phyloP scores from a whole-genome alignment of 2,329 filamentous ascomycete species.

The Moelleriella libera region DNA sequence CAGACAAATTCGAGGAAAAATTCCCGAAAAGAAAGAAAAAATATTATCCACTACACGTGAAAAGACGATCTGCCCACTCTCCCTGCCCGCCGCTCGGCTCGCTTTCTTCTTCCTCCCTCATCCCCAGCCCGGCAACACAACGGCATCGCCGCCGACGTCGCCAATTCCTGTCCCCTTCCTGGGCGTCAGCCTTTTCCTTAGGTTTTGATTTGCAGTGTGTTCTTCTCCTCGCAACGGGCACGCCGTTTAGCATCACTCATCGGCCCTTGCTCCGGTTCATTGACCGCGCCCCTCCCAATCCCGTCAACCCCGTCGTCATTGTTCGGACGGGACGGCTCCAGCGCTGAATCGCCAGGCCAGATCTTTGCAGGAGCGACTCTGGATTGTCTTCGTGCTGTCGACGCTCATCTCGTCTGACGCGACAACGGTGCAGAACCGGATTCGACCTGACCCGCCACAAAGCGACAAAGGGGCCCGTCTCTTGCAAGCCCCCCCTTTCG shows the following conservation, averaged over 20 bases:
- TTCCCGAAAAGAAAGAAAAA: slow-evolving; percentile 7
- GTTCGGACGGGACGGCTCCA: not conserved
- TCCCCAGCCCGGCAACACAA: slow-evolving; percentile 13
- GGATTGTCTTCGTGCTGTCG: too few species aligned
- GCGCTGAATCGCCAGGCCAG: too few species aligned
- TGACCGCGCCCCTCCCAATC: not conserved
- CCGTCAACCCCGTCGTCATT: not conserved
- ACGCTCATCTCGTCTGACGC: too few species aligned
- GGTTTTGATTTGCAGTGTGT: too few species aligned
- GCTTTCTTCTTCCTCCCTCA: slow-evolving; percentile 8
- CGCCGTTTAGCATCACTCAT: too few species aligned
- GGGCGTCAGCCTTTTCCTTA: not conserved
- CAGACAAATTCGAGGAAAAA: not conserved
- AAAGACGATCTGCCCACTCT: slow-evolving; percentile 9
- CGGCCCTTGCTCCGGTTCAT: not conserved
- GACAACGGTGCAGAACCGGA: too few species aligned
- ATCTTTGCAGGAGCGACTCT: too few species aligned
- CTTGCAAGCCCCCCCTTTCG: too few species aligned
- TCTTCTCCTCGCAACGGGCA: too few species aligned
- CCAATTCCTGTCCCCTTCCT: slow-evolving; percentile 8
- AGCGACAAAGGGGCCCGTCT: too few species aligned
- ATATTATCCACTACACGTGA: slow-evolving; percentile 8
- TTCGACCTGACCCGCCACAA: too few species aligned
- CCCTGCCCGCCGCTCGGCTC: slow-evolving; percentile 7
- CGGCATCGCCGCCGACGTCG: slow-evolving; percentile 13